phyloP scores from a whole-genome alignment of 1,284 basidiomycete species.

The Apiotrichum porosum region DNA sequence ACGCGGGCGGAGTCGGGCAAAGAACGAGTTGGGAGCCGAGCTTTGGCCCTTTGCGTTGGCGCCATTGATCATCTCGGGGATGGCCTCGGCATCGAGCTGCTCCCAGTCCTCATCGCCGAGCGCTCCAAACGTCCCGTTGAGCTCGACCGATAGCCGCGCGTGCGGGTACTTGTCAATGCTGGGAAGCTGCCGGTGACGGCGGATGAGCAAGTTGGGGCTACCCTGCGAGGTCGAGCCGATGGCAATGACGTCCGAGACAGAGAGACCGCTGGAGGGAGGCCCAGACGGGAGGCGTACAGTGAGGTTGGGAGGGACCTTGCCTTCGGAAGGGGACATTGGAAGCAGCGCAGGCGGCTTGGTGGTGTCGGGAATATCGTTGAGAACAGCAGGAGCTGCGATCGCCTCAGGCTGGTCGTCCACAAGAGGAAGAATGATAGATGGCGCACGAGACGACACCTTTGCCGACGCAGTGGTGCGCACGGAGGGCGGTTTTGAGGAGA shows the following conservation, averaged over 20 bases:
- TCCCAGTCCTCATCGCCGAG: constrained; percentile 41
- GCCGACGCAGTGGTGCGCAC: not conserved
- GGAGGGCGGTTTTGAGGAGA: too few species aligned
- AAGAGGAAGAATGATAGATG: not conserved
- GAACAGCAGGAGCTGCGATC: not conserved
- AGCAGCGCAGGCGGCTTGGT: not conserved
- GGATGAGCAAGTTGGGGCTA: constrained; percentile 16
- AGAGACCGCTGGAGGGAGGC: constrained; percentile 13
- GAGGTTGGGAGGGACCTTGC: not conserved
- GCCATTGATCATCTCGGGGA: constrained; percentile 28
- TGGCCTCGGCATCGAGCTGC: constrained; percentile 16
- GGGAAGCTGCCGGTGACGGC: constrained; percentile 16
- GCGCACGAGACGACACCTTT: not conserved
- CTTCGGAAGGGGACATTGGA: not conserved
- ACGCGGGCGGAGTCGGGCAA: constrained; percentile 20
- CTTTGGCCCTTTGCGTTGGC: constrained; percentile 10
- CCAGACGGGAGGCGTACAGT: constrained; percentile 10
- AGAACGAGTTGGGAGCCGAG: constrained; percentile 10
- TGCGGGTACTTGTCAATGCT: constrained; percentile 15
- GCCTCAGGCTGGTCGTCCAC: not conserved
- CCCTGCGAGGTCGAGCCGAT: constrained; percentile 6
- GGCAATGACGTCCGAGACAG: constrained; percentile 19
- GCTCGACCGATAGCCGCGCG: constrained; percentile 33
- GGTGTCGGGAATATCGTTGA: too few species aligned
- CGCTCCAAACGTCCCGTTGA: constrained; percentile 34